Evolutionary conservation across 2,329 filamentous ascomycete genomes (phyloP).

Genomic region (Fonsecaea monophora): DNA sequence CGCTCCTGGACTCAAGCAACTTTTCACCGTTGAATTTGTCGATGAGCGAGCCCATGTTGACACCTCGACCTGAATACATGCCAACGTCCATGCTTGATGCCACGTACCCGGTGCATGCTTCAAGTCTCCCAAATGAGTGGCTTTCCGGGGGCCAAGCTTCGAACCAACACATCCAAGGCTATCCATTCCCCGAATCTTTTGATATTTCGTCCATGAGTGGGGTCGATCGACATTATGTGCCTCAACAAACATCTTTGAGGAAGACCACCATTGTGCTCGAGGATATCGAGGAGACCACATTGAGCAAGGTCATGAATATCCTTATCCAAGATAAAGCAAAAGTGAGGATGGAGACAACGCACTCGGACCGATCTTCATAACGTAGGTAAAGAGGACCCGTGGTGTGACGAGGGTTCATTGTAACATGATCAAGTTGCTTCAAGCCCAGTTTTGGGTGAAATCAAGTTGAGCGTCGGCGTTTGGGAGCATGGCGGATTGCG

Average conservation of each 20-base stretch:
- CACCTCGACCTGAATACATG: conserved; percentile 7
- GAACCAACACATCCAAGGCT: conserved; percentile 8
- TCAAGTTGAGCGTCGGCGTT: background rate
- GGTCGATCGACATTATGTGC: background rate
- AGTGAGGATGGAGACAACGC: conserved; percentile 14
- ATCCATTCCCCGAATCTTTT: conserved; percentile 12
- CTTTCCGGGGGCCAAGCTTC: background rate
- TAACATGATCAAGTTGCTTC: background rate
- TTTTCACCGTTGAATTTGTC: conserved; percentile 6
- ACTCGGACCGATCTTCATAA: background rate
- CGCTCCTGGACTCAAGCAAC: background rate
- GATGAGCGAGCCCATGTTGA: conserved; percentile 8
- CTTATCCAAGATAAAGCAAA: conserved; percentile 16
- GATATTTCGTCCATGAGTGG: conserved; percentile 6
- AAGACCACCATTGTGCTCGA: conserved; percentile 8
- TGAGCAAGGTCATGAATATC: conserved; percentile 16
- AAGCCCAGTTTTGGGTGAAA: background rate
- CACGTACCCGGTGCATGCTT: background rate
- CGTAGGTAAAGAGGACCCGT: background rate
- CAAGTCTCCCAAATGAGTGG: conserved; percentile 5
- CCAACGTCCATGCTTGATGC: background rate
- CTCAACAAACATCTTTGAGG: background rate
- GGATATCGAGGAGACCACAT: conserved; percentile 12
- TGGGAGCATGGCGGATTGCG: background rate
- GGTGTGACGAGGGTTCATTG: background rate